Evolutionary conservation across 2,329 filamentous ascomycete species (phyloP).

Genomic region (Talaromyces sp.): DNA sequence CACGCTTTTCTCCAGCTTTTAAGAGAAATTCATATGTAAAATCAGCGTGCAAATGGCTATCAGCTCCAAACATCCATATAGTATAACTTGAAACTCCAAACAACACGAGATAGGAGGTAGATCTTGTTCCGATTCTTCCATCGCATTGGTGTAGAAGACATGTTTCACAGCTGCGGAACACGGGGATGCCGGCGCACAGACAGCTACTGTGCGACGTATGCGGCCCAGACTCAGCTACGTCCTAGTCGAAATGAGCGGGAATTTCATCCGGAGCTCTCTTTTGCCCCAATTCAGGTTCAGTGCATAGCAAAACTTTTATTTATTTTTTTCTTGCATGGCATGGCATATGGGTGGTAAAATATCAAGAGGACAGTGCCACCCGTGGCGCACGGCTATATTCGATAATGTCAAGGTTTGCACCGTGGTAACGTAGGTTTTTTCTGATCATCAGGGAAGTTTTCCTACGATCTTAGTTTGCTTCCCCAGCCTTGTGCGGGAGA

Average conservation of each 20-base stretch:
- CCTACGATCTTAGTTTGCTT: not conserved
- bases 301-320: not conserved
- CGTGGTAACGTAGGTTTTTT: not conserved
- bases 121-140: not conserved
- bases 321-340: not conserved
- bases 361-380: not conserved
- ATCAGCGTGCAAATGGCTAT: not conserved
- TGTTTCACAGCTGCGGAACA: not conserved
- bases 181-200: slow-evolving; percentile 2
- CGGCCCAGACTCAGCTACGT: not conserved
- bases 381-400: not conserved
- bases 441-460: not conserved
- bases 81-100: not conserved
- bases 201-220: not conserved
- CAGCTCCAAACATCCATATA: not conserved
- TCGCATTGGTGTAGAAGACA: not conserved
- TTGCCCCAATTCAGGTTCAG: not conserved
- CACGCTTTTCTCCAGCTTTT: not conserved
- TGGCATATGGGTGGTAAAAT: not conserved
- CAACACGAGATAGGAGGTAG: not conserved
- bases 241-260: not conserved
- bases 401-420: not conserved
- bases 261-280: not conserved
- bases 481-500: not conserved
- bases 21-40: not conserved